phyloP scores from a whole-genome alignment of 2,329 filamentous ascomycete species.

The Trichophyton simii region DNA sequence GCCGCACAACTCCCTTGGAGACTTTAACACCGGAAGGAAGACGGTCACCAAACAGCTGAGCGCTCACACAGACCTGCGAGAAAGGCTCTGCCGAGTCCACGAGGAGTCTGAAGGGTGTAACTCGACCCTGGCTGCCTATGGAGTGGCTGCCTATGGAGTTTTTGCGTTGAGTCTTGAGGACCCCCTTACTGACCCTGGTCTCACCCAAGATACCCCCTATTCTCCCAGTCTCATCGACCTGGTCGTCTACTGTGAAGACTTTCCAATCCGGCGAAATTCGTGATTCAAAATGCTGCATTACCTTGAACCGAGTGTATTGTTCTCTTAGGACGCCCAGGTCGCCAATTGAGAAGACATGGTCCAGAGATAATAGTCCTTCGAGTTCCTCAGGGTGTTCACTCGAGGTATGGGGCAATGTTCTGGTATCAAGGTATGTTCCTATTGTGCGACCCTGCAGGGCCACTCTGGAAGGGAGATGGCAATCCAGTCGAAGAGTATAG shows the following conservation, averaged over 20 bases:
- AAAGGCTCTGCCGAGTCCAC: not conserved
- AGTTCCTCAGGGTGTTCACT: not conserved
- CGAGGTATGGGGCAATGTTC: not conserved
- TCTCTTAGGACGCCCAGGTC: not conserved
- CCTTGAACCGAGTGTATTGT: slow-evolving; percentile 1
- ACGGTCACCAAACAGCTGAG: slow-evolving; percentile 55
- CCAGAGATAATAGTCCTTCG: not conserved
- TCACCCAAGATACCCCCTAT: not conserved
- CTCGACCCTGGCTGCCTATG: not conserved
- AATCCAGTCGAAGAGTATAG: not conserved
- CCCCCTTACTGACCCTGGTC: not conserved
- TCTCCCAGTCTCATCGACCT: not conserved
- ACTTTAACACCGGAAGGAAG: slow-evolving; percentile 55
- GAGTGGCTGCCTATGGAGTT: not conserved
- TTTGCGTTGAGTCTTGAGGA: not conserved
- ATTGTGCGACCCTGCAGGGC: not conserved
- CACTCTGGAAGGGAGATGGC: not conserved
- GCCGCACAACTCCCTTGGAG: slow-evolving; percentile 53
- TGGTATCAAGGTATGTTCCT: slow-evolving; percentile 2
- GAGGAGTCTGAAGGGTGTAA: not conserved
- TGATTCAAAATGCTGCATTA: slow-evolving; percentile 1
- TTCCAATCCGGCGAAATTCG: not conserved
- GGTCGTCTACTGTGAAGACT: not conserved
- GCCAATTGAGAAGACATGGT: not conserved
- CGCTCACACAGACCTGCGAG: slow-evolving; percentile 46